Evolutionary conservation across 805 yeast species (phyloP).

Genomic region (Ogataea thermomethanolica): DNA sequence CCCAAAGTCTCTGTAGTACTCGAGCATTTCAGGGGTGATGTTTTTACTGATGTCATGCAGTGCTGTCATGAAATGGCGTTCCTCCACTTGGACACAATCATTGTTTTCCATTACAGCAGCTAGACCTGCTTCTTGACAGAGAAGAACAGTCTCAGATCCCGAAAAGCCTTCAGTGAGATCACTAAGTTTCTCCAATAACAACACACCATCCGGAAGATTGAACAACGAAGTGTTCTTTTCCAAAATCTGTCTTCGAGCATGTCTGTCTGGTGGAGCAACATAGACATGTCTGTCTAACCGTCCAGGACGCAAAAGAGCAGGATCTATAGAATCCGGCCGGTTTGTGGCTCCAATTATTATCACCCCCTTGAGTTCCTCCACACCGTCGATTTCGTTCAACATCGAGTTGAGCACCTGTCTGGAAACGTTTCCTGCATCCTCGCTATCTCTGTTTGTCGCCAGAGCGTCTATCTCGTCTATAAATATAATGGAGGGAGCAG

Average conservation of each 20-base stretch:
- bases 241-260: constrained; percentile 77
- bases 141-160: constrained; percentile 90
- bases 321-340: constrained; percentile 88
- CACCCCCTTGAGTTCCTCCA: constrained; percentile 91
- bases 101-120: constrained; percentile 85
- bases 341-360: constrained; percentile 95
- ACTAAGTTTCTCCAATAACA: constrained; percentile 49
- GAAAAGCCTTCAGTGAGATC: constrained; percentile 81
- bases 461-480: constrained; percentile 97
- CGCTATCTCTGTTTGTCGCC: constrained; percentile 68
- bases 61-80: constrained; percentile 62
- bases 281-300: constrained; percentile 90
- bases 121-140: constrained; percentile 94
- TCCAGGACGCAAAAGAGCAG: constrained; percentile 94
- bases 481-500: constrained; percentile 90
- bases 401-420: constrained; percentile 87
- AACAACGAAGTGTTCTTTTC: constrained; percentile 67
- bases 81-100: constrained; percentile 49
- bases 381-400: constrained; percentile 95
- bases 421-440: constrained; percentile 61
- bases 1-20: constrained; percentile 62
- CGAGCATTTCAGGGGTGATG: constrained; percentile 82
- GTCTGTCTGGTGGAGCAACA: constrained; percentile 85
- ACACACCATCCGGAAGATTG: constrained; percentile 45
- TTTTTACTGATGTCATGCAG: constrained; percentile 65